These are phyloP conservation scores for Silene vulgaris DNA, from an alignment of 179 eudicot genomes.

Conservation along the genomic window DNA sequence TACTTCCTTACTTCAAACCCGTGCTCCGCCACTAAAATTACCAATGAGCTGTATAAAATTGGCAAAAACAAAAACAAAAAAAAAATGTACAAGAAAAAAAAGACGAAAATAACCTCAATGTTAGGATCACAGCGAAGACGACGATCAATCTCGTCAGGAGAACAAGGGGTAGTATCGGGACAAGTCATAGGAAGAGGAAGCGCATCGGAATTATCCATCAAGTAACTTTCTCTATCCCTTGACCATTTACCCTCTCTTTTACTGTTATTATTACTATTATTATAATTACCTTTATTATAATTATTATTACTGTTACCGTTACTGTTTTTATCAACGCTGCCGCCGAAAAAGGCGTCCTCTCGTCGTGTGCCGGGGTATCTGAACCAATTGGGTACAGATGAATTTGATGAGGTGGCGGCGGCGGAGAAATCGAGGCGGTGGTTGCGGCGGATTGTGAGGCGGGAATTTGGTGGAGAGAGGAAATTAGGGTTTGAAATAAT, in stretches of 20 bases:
- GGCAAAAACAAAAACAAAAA: neutral
- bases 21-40: too few relatives aligned
- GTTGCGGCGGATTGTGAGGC: slow-evolving; percentile 18
- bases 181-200: slow-evolving; percentile 80
- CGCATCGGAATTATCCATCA: slow-evolving; percentile 60
- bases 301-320: neutral
- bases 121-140: slow-evolving; percentile 69
- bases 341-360: neutral
- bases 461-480: slow-evolving; percentile 22
- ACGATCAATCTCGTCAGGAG: slow-evolving; percentile 60
- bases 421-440: slow-evolving; percentile 28
- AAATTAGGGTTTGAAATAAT: slow-evolving; percentile 25
- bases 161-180: slow-evolving; percentile 59
- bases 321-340: neutral
- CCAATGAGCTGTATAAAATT: too few relatives aligned
- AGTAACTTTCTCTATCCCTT: slow-evolving; percentile 58
- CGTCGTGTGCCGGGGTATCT: slow-evolving; percentile 22
- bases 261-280: neutral
- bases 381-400: slow-evolving; percentile 33
- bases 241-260: slow-evolving; percentile 61
- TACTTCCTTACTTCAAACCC: too few relatives aligned
- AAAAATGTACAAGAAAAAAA: neutral
- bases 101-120: slow-evolving; percentile 41
- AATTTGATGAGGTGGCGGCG: slow-evolving; percentile 21
- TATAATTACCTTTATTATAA: neutral